These are phyloP conservation scores for Leccinellum rugosiceps DNA, from an alignment of 768 basidiomycete species.

Conservation along the genomic window DNA sequence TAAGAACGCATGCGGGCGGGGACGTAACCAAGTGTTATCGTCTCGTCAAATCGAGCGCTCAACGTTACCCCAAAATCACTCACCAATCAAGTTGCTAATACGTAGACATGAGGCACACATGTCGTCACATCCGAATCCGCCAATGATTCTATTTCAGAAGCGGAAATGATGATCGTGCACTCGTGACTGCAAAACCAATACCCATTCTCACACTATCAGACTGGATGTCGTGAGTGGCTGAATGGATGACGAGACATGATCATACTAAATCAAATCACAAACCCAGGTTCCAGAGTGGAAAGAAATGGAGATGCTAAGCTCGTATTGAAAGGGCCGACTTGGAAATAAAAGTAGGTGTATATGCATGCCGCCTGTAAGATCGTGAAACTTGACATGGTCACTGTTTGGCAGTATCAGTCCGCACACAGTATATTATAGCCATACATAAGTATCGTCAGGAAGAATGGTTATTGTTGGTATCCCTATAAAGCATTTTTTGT, in stretches of 20 bases:
- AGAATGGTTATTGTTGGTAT: no score
- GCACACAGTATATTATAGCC: no score
- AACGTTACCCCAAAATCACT: not conserved
- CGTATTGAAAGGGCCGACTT: slow-evolving; percentile 51
- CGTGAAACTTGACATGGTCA: no score
- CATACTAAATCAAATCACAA: slow-evolving; percentile 1
- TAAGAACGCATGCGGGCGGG: slow-evolving; percentile 4
- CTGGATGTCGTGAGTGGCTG: not conserved
- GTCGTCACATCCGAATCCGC: no score
- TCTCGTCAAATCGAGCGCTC: not conserved
- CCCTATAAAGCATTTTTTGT: no score
- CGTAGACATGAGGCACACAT: not conserved
- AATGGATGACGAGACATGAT: not conserved
- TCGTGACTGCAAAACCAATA: slow-evolving; percentile 44
- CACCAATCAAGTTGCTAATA: slow-evolving; percentile 9
- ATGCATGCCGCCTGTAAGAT: slow-evolving; percentile 32
- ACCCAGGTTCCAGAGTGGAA: slow-evolving; percentile 56
- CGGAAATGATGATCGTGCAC: slow-evolving; percentile 19
- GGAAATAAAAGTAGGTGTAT: slow-evolving; percentile 54
- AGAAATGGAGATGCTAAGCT: slow-evolving; percentile 41
- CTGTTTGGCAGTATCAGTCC: no score
- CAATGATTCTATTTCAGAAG: not conserved
- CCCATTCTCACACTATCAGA: slow-evolving; percentile 37
- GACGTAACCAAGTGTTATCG: not conserved
- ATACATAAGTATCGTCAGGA: no score